Base-by-base conservation (phyloP, 495 filamentous ascomycete species). In the Hypomontagnella monticulosa region DNA sequence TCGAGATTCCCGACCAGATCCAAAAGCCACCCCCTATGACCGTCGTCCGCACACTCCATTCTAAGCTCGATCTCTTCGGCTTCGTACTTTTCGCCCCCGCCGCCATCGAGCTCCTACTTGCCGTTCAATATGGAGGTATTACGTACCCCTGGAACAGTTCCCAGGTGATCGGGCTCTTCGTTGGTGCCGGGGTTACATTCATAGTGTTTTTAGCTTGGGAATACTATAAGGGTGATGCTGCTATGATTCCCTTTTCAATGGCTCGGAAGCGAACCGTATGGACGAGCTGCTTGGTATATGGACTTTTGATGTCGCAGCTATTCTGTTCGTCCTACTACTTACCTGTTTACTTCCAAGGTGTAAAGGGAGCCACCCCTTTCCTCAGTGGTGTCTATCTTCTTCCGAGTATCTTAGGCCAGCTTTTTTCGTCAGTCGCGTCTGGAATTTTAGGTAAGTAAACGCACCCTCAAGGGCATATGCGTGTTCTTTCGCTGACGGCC, bases 281-380 rank as follows among this genome's bases (percentile, higher is more conserved):
- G 73, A 62, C 61, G 6, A 72, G 71, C 36, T 76, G 73, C 47
- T 1, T 78, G 41, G 54, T 70, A 37, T 15, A 58, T 66, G 51
- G 38, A 12, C 72, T 71, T 16, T 71, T 81, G 16, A 47, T 61
- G 19, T 46, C 60, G 15, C 46, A 38, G n/a, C 49, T 75, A 36
- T 63, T 62, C 23, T 66, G 72, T 5, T 59, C 76, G 47, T 62
- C 81, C 4, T 86, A 83, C 62, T 83, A 83, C 41, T 69, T 89
- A 0, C 83, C 85, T 2, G 81, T 89, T 44, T 90, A 85, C 80
- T 89, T 90, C 73, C 88, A 91, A 64, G 79, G 77, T 19, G 81
- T 83, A 61, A 78, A 82, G 53, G 73, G 71, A 7, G 72, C 72
- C 3, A 73, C 75, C 0, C 74, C 81, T 12, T 66, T 72, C 12